A percentile compares a stretch with the other conserved stretches of the same genome.
phyloP scores from a whole-genome alignment of 768 basidiomycete species.

The Xerocomus potaroensis region DNA sequence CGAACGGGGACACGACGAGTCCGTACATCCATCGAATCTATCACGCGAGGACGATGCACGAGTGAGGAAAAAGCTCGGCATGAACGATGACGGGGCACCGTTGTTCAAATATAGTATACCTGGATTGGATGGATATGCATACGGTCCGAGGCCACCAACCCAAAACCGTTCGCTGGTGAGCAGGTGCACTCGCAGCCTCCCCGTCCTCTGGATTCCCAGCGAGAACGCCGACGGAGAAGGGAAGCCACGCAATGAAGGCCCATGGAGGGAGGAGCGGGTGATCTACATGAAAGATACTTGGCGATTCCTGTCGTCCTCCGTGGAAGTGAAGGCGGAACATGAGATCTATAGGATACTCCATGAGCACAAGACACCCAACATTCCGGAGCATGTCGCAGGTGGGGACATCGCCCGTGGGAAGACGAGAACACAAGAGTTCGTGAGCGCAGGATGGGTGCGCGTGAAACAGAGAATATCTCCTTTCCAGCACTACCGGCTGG shows the following conservation, averaged over 20 bases:
- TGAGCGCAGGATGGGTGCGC: not conserved
- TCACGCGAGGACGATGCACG: not conserved
- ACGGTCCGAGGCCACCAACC: not conserved
- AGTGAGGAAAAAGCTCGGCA: not conserved
- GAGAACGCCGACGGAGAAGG: not conserved
- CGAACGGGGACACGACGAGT: not conserved
- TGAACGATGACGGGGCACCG: too few species aligned
- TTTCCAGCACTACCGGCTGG: constrained; percentile 3
- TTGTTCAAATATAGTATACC: not conserved
- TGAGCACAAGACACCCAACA: not conserved
- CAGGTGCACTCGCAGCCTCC: constrained; percentile 1
- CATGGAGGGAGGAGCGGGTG: not conserved
- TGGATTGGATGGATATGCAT: not conserved
- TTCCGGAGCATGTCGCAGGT: constrained; percentile 1
- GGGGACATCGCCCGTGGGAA: not conserved
- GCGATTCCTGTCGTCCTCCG: not conserved
- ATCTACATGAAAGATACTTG: not conserved
- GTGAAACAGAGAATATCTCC: not conserved
- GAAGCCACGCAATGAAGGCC: not conserved
- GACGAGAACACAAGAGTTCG: not conserved
- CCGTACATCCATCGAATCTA: not conserved
- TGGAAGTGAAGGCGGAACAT: not conserved
- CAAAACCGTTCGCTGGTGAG: not conserved
- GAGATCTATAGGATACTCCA: constrained; percentile 1
- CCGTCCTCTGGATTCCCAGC: not conserved